Percentiles rank a stretch among this genome's conserved stretches.
Evolutionary conservation across 2,329 filamentous ascomycete species (phyloP).

Genomic region (Verticillium zaregamsianum): DNA sequence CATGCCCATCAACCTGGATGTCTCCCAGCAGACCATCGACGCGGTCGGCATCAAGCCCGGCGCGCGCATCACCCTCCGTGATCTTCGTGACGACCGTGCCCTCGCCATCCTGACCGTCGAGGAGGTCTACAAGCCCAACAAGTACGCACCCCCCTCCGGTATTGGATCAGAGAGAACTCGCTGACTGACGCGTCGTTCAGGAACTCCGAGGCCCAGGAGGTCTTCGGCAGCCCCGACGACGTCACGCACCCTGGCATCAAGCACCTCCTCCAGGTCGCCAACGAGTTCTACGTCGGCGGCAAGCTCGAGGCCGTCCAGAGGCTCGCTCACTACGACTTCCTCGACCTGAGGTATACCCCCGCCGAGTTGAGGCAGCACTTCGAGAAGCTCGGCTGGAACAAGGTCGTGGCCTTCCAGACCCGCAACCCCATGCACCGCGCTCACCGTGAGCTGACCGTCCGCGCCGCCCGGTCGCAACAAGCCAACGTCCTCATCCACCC

Average conservation of each 20-base stretch:
- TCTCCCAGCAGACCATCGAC: constrained; percentile 71
- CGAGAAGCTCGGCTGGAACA: constrained; percentile 98
- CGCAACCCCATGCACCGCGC: constrained; percentile 99
- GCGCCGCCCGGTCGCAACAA: constrained; percentile 90
- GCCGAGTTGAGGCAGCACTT: constrained; percentile 94
- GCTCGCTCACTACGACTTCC: constrained; percentile 98
- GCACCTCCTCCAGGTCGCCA: constrained; percentile 76
- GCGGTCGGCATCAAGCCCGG: constrained; percentile 73
- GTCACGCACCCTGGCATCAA: constrained; percentile 88
- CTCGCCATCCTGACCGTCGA: constrained; percentile 93
- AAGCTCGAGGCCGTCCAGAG: constrained; percentile 95
- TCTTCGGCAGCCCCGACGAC: constrained; percentile 81
- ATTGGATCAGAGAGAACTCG: neutral
- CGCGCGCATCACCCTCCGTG: constrained; percentile 79
- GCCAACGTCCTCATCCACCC: constrained; percentile 99
- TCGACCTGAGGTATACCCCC: constrained; percentile 92
- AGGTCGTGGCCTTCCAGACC: constrained; percentile 98
- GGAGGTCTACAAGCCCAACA: constrained; percentile 93
- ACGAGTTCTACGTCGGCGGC: constrained; percentile 91
- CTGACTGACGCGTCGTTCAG: constrained; percentile 48
- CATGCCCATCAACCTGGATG: constrained; percentile 95
- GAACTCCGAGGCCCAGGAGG: constrained; percentile 83
- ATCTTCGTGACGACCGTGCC: constrained; percentile 94
- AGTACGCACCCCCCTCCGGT: constrained; percentile 52
- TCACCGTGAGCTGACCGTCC: constrained; percentile 95